Base-by-base conservation (phyloP, 208 protist species). In the Wallacemonas rigidus region DNA sequence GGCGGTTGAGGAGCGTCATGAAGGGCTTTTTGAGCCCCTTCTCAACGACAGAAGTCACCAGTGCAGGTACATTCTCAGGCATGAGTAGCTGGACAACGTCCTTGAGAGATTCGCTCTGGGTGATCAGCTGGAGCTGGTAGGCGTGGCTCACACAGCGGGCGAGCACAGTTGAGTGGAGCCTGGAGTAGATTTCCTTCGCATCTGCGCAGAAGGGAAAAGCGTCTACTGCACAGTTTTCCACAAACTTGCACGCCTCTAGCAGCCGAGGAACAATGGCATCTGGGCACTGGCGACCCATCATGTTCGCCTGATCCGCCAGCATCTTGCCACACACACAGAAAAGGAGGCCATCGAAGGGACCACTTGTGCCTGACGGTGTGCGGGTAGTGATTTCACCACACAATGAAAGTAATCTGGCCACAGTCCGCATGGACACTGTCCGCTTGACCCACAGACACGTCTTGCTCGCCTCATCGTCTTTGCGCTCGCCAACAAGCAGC, bases 51-150 rank as follows among this genome's bases (percentile, higher is more conserved):
- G 81, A 86, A 2, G 74, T 65, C 2, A 94, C 87, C 43, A 96
- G 72, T 47, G 87, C 77, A 4, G 82, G 69, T 5, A 96, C 63
- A 54, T 86, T 90, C 39, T 92, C 83, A 0, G 82, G 76, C 51
- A 82, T 55, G 38, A 94, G 76, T 41, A 94, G 72, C 64, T 92
- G 85, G 15, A 79, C 75, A 3, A 94, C 81, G 57, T 91, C 86
- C 38, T 80, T 85, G n/a, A 94, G 75, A 62, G 73, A 84, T 35
- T 76, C 76, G 26, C 82, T 79, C 26, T 92, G 83, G 35, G 81
- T 84, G 67, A 97, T 93, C 3, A 91, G 82, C 74, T 87, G 70
- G 8, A 97, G 76, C 74, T 94, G 88, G 67, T 94, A 95, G 41
- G 91, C 87, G 71, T 94, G 84, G 73, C 83, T 92, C 35, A 94